Evolutionary conservation across 2,329 filamentous ascomycete genomes (phyloP).

Genomic region (Bipolaris oryzae): DNA sequence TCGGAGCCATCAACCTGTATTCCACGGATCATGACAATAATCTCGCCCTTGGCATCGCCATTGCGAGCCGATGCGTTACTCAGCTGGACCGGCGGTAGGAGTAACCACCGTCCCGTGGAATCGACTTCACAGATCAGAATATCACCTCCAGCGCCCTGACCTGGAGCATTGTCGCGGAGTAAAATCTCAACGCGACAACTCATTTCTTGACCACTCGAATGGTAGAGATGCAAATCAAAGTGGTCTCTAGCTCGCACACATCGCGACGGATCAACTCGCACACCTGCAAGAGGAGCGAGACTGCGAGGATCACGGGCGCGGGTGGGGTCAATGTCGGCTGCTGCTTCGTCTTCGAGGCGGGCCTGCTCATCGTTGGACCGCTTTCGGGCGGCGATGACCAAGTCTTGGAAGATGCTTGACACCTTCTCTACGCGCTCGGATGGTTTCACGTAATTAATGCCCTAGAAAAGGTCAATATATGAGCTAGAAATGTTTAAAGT

Average conservation of each 20-base stretch:
- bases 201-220: conserved; percentile 88
- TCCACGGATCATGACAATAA: conserved; percentile 88
- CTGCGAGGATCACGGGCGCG: conserved; percentile 80
- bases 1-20: conserved; percentile 64
- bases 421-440: conserved; percentile 65
- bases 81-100: conserved; percentile 86
- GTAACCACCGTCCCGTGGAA: conserved; percentile 75
- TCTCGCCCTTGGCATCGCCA: conserved; percentile 72
- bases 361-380: conserved; percentile 75
- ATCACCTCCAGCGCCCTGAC: conserved; percentile 73
- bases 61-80: conserved; percentile 77
- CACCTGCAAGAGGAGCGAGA: conserved; percentile 70
- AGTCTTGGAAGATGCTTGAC: conserved; percentile 67
- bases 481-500: too few species aligned
- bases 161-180: conserved; percentile 77
- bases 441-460: conserved; percentile 62
- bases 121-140: conserved; percentile 93
- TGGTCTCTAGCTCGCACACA: conserved; percentile 89
- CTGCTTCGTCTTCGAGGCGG: conserved; percentile 82
- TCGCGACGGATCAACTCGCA: conserved; percentile 74
- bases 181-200: conserved; percentile 89
- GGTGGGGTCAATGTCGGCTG: conserved; percentile 79
- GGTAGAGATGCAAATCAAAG: conserved; percentile 82
- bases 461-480: conserved; percentile 49
- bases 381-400: conserved; percentile 78